A percentile compares a stretch with the other conserved stretches of the same genome.
phyloP scores from a whole-genome alignment of 768 basidiomycete genomes.

The Tulasnella sp. region DNA sequence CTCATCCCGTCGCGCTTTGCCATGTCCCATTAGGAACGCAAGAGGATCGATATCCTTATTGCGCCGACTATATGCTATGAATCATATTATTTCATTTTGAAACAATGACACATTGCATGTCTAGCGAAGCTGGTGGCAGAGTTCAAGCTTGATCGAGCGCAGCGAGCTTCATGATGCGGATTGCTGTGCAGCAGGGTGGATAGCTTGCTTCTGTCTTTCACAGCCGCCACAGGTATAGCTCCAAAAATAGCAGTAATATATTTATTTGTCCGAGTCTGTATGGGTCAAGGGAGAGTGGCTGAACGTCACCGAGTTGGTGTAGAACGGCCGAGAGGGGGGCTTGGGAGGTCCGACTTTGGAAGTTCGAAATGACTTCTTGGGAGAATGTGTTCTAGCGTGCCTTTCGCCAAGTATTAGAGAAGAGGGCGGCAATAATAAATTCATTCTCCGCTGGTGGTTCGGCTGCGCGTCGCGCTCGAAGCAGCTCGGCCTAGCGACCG shows the following conservation, averaged over 20 bases:
- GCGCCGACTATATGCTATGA: not conserved
- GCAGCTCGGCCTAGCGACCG: not conserved
- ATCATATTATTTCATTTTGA: not conserved
- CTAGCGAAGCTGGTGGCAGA: not conserved
- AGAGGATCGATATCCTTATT: constrained; percentile 1
- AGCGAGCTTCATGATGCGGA: not conserved
- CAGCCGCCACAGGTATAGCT: too few species aligned
- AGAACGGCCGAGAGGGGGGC: too few species aligned
- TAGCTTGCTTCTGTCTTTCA: not conserved
- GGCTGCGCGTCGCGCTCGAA: not conserved
- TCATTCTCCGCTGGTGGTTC: not conserved
- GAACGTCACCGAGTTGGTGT: not conserved
- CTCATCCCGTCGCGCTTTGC: too few species aligned
- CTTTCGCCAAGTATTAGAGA: not conserved
- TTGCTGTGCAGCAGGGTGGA: not conserved
- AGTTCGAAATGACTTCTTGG: not conserved
- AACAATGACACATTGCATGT: not conserved
- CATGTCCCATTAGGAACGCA: too few species aligned
- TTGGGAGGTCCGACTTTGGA: not conserved
- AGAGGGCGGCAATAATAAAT: not conserved
- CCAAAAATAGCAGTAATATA: not conserved
- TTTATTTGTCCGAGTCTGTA: not conserved
- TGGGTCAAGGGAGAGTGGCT: not conserved
- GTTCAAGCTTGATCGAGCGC: not conserved
- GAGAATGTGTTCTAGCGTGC: too few species aligned